Evolutionary conservation across 2,329 filamentous ascomycete species (phyloP), one percentile per base, ranked within the genome.

Genomic region (Balansia obtecta): DNA sequence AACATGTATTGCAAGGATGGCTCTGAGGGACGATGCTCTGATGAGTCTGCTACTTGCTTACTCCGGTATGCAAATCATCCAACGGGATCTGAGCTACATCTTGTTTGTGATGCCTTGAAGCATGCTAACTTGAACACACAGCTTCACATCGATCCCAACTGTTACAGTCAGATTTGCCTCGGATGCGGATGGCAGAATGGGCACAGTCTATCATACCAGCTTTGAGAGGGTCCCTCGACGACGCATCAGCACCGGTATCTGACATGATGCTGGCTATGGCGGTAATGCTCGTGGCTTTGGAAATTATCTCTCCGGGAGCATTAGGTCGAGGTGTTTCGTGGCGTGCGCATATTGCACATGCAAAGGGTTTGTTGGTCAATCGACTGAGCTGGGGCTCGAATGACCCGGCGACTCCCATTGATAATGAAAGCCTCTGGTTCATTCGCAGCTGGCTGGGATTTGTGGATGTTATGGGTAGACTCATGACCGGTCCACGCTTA

Each of bases 361-460:
- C 88, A 1, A 79, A 88, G 2, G 78, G 85, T 58, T 79, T 94
- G 57, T 89, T 91, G 58, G 71, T 81, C 13, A 76, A 80, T 3
- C 79, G 60, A 60, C 75, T 59, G 74, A 42, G 12, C 18, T 18
- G 18, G 11, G 40, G 4, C 18, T 13, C 16, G 12, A 3, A 22
- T 10, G 11, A 42, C 11, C 40, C 40, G 8, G 22, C 40, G 12
- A 20, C 10, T 9, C 18, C 12, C 40, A 42, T n/a, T 11, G 18
- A 20, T 11, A 22, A 82, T 59, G 71, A 79, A 60, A 73, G 86
- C 50, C 75, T 82, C 49, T 83, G 84, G 49, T 93, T 94, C 60
- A 74, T 93, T 10, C 83, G 80, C 56, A 80, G 85, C 52, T 94
- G 88, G 88, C 85, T 93, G 55, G 85, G 84, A 1, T 93, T 93